Base-by-base conservation (phyloP, 2,329 filamentous ascomycete species). In the Ophiosphaerella korrae region DNA sequence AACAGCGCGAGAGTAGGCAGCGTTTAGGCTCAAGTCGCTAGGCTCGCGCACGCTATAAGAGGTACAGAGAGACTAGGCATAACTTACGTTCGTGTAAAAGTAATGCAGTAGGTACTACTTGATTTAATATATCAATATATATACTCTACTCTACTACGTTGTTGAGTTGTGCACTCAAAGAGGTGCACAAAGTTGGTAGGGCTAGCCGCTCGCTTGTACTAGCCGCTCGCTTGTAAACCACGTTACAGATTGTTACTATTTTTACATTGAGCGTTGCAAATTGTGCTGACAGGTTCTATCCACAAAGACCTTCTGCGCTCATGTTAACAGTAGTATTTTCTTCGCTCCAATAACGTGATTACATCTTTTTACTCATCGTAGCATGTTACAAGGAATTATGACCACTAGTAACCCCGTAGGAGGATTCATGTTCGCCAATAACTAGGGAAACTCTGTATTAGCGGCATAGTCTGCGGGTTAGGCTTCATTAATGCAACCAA, bases 371-470 rank as follows among this genome's bases (percentile, higher is more conserved):
- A 80, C 74, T 24, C 80, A 80, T 12, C 78, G 81, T 7, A 79
- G 80, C 0, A 72, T 87, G 8, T 86, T 85, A 1, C 75, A 88
- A 14, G 84, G 83, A 0, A 75, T 86, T 7, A 77, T 78, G 1
- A 82, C 84, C 0, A 80, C 80, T 0, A 87, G 87, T 0, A 84
- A 83, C 24, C 80, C 80, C 0, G 79, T 81, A 0, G 87, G 86
- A 1, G 85, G 85, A 0, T 73, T 88, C 35, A 75, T 88, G 72
- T 78, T 2, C 66, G 71, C 18, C 78, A 83, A 48, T 70, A 88
- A 21, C 71, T 87, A 71, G 77, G 3, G 3, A 59, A 53, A 31
- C 44, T 71, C 5, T 68, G 70, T 1, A 71, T 70, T 40, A 59
- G 55, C 3, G 71, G 69, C 67, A 71, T 69, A 4, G 61, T 70